Evolutionary conservation across 129 eudicot genomes (phyloP), one percentile per base, ranked within the genome.

Genomic region (Flaveria bidentis): DNA sequence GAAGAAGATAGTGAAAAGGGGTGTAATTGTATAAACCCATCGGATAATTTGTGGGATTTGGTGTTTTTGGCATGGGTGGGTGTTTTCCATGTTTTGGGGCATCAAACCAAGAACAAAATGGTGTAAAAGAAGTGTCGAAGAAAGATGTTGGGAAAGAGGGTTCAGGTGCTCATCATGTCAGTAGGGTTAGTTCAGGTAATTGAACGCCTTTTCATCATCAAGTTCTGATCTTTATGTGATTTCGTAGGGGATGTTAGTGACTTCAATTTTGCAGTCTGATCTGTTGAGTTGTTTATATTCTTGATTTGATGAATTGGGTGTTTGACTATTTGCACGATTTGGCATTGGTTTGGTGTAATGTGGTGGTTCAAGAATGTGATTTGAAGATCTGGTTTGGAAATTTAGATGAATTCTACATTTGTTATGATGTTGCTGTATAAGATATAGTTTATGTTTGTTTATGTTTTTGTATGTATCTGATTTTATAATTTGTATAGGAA

Each of bases 31-130:
- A 9, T 22, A 58, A 39, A 76, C 66, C 61, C 70, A 64, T 75
- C 67, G 18, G 51, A 70, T 77, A 76, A 74, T 66, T 30, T 51
- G 75, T 79, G 87, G 84, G 76, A 71, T 71, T 66, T 52, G 67
- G 74, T 28, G 71, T 67, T 78, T 86, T 77, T 67, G 86, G 82
- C 84, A 92, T 88, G 97, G 97, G 93, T 73, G 90, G 96, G 82
- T 92, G 97, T 89, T 82, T 91, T 71, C 89, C 92, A 42, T 91
- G 97, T 81, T 85, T 84, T 84, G 85, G 90, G 81, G 89, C 97
- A 89, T 87, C 92, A 76, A 84, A 88, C 18, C 49, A 33, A 25
- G 23, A 79, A 82, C 76, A 86, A 71, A 52, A 20, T 84, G 90
- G 83, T 79, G 95, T 86, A 25, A 88, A 87, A 73, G 90, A 85